Conservation (phyloP, 148 eudicot genomes). For the Limonium bicolor region DNA sequence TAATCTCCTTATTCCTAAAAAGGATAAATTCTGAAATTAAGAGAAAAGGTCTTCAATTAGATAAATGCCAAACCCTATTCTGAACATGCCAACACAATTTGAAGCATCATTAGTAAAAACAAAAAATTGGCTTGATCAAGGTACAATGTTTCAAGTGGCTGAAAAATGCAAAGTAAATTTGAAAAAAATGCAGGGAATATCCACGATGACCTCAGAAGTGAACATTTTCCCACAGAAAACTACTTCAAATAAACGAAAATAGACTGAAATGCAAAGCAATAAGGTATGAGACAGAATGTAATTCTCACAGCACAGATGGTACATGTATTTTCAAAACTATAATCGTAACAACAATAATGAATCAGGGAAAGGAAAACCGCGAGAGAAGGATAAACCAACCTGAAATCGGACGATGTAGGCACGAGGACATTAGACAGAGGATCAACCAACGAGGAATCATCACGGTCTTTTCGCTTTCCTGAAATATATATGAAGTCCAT, state of each 20-base stretch:
- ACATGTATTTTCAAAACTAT: neutral
- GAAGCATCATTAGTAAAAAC: too few relatives aligned
- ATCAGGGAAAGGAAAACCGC: neutral
- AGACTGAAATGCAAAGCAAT: neutral
- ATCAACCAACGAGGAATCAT: neutral
- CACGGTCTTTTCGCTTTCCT: constrained; percentile 8
- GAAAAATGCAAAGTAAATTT: too few relatives aligned
- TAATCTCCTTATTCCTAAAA: too few relatives aligned
- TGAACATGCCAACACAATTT: too few relatives aligned
- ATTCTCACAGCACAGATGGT: neutral
- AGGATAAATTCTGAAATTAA: too few relatives aligned
- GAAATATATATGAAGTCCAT: too few relatives aligned
- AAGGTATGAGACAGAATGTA: neutral
- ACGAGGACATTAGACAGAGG: constrained; percentile 1
- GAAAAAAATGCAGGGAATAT: too few relatives aligned
- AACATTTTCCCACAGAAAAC: neutral
- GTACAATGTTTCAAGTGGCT: too few relatives aligned
- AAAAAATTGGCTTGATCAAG: too few relatives aligned
- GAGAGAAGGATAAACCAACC: neutral
- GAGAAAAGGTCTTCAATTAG: too few relatives aligned
- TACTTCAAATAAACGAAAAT: neutral
- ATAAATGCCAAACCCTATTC: too few relatives aligned
- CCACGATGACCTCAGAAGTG: too few relatives aligned
- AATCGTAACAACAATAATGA: neutral
- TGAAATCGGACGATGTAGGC: constrained; percentile 9